These are phyloP conservation scores for Orbilia javanica DNA, from an alignment of 2,329 filamentous ascomycete species.

Conservation along the genomic window DNA sequence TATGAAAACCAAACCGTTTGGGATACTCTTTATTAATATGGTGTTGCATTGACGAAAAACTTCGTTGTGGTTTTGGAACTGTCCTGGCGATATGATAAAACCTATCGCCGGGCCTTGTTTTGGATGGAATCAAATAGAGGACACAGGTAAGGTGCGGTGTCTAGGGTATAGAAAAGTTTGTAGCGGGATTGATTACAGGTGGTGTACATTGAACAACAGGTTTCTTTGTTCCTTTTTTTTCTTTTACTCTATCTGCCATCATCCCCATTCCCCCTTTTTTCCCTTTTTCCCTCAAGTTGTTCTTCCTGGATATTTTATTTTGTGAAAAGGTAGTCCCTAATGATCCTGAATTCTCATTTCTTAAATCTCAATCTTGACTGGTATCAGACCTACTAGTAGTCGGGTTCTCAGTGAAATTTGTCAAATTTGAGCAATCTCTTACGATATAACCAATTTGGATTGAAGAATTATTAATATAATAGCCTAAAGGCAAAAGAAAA, in stretches of 20 bases:
- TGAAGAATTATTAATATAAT: too few relatives aligned
- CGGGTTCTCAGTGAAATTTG: not conserved
- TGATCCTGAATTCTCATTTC: not conserved
- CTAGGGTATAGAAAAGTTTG: conserved; percentile 24
- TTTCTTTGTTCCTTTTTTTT: not conserved
- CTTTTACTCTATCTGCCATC: not conserved
- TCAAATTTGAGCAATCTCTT: not conserved
- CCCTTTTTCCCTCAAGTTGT: conserved; percentile 2
- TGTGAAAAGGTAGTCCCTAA: not conserved
- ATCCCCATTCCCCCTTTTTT: not conserved
- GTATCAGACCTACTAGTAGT: not conserved
- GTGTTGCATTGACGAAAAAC: conserved; percentile 15
- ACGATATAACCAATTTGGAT: not conserved
- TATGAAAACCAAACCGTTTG: conserved; percentile 19
- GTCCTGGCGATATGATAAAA: not conserved
- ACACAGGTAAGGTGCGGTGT: conserved; percentile 21
- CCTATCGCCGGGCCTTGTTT: not conserved
- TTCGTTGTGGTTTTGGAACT: conserved; percentile 8
- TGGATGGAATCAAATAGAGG: conserved; percentile 5
- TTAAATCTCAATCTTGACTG: not conserved
- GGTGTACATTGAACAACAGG: conserved; percentile 18
- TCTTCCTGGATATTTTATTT: not conserved
- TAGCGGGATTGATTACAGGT: conserved; percentile 11
- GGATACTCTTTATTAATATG: conserved; percentile 22
- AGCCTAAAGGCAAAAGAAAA: not conserved